Conservation (phyloP, 495 filamentous ascomycete species). For the Friedmanniomyces simplex region DNA sequence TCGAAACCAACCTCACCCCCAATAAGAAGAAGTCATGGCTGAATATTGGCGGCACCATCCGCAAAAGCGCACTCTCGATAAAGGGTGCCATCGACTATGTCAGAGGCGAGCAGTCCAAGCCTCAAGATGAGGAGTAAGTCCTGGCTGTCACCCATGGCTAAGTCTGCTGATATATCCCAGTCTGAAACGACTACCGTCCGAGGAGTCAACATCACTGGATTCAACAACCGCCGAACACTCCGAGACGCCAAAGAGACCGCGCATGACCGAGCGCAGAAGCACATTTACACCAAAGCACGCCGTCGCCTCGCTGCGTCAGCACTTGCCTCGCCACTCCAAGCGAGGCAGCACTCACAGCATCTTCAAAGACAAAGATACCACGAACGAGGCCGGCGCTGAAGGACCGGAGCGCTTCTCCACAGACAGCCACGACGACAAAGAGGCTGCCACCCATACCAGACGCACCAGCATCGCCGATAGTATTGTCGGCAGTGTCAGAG, state of each 20-base stretch:
- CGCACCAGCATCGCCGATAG: conserved; percentile 8
- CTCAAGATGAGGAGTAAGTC: neutral
- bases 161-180: neutral
- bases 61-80: neutral
- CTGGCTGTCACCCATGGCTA: neutral
- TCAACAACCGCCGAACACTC: neutral
- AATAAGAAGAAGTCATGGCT: conserved; percentile 4
- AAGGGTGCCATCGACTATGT: conserved; percentile 2
- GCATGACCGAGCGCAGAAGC: neutral
- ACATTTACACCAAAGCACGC: neutral
- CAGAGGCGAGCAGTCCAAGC: neutral
- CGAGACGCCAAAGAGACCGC: neutral
- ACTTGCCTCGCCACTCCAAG: neutral
- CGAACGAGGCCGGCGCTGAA: neutral
- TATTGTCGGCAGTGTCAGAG: conserved; percentile 7
- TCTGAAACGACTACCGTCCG: neutral
- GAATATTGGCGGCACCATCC: neutral
- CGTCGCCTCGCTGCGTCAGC: neutral
- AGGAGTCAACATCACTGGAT: too few relatives aligned
- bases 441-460: neutral
- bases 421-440: neutral
- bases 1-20: neutral
- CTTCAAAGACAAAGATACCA: neutral
- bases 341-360: neutral
- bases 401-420: conserved; percentile 1